Conservation (phyloP, 257 asterid species). For the Scutellaria galericulata region DNA sequence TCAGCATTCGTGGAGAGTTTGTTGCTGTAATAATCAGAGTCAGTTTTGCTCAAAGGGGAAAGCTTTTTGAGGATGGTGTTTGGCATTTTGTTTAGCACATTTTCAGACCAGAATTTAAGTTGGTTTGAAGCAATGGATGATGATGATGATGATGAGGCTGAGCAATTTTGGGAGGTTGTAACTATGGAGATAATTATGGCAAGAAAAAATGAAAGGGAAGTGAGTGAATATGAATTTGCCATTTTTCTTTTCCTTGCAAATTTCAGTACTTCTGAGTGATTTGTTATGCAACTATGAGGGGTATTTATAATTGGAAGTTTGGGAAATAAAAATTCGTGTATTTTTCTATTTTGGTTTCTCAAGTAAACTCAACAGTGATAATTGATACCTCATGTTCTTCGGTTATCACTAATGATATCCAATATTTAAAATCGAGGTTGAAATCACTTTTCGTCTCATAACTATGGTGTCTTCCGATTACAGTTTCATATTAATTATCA, state of each 20-base stretch:
- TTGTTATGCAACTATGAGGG: not conserved
- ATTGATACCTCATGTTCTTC: no score
- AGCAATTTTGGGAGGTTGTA: not conserved
- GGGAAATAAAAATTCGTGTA: no score
- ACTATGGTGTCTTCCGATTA: no score
- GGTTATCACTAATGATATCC: no score
- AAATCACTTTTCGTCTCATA: no score
- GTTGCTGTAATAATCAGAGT: slow-evolving; percentile 15
- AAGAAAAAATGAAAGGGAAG: not conserved
- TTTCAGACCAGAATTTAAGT: slow-evolving; percentile 45
- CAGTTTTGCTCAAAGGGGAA: slow-evolving; percentile 37
- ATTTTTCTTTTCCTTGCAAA: not conserved
- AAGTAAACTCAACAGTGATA: no score
- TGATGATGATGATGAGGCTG: slow-evolving; percentile 21
- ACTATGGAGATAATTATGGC: not conserved
- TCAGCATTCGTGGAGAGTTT: not conserved
- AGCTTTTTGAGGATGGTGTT: slow-evolving; percentile 39
- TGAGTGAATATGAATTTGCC: slow-evolving; percentile 8
- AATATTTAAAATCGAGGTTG: no score
- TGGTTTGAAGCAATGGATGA: slow-evolving; percentile 40
- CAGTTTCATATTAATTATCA: no score
- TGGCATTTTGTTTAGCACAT: slow-evolving; percentile 43
- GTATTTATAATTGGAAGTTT: no score
- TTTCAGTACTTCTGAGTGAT: not conserved
- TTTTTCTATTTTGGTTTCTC: no score